Base-by-base conservation (phyloP, 768 basidiomycete genomes). In the Amanita pallidorosea region DNA sequence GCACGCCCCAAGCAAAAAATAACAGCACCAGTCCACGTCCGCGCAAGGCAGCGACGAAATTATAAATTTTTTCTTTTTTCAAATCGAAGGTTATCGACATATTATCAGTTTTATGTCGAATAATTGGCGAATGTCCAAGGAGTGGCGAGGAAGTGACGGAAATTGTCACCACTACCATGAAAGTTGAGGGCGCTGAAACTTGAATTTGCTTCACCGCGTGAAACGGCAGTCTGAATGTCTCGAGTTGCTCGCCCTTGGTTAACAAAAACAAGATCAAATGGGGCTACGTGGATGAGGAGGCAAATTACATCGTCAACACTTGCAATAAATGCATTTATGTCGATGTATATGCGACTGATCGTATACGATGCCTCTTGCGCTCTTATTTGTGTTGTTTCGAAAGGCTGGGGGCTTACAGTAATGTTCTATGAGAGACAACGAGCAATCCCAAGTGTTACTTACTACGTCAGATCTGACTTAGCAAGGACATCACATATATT, bases 371-470 rank as follows among this genome's bases (percentile, higher is more conserved):
- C 50, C 68, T 67, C 8, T 73, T 60, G 7, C 56, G 33, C 18
- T 35, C 42, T 53, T 52, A 81, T 67, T 40, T 69, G 61, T 9
- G 62, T 60, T 13, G 73, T 63, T 34, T 67, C 61, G 55, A 84
- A 82, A 9, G 80, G 76, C 52, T 85, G 83, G 9, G 83, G 81
- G 55, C 83, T 85, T 45, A 6, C 33, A 23, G 36, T 9, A 1
- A 47, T 18, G 50, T 7, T 49, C 35, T 13, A 43, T 12, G 17
- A 23, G 15, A 22, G 7, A 44, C 20, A 35, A 40, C 6, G 13
- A 40, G 18, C 43, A 17, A 20, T 25, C n/a, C 42, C 22, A 40
- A 36, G 31, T 7, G 55, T 29, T 18, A 65, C 79, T 53, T 49
- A 83, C 81, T 68, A 82, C 13, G 66, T 60, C 2, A 75, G 59